Evolutionary conservation across 495 filamentous ascomycete species (phyloP).

Genomic region (Achaetomiella virescens): DNA sequence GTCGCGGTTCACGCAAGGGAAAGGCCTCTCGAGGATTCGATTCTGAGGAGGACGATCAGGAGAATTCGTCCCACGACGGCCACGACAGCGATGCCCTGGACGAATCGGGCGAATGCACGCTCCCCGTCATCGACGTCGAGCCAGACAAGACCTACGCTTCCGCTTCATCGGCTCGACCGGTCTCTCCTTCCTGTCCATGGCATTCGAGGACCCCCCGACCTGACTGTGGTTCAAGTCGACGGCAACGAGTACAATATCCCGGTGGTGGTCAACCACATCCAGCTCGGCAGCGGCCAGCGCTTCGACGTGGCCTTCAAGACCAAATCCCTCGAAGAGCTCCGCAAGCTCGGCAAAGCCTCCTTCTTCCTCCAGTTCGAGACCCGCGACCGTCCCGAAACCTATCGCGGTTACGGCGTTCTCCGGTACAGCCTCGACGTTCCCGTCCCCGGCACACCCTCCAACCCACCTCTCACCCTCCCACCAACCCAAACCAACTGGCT

Average conservation of each 20-base stretch:
- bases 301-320: conserved; percentile 48
- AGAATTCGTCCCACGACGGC: too few species aligned
- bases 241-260: conserved; percentile 50
- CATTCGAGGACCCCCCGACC: conserved; percentile 45
- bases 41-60: too few species aligned
- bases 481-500: conserved; percentile 40
- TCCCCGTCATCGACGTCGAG: conserved; percentile 48
- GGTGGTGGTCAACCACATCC: conserved; percentile 41
- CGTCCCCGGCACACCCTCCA: conserved; percentile 17
- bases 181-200: conserved; percentile 45
- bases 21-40: too few species aligned
- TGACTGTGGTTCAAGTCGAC: conserved; percentile 52
- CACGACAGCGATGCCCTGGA: neutral
- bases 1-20: neutral
- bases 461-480: conserved; percentile 36
- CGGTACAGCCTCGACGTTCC: conserved; percentile 34
- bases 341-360: conserved; percentile 33
- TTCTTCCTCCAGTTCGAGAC: conserved; percentile 53
- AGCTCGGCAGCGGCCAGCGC: conserved; percentile 50
- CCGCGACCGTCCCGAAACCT: conserved; percentile 38
- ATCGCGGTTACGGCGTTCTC: conserved; percentile 48
- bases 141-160: conserved; percentile 52
- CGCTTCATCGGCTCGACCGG: conserved; percentile 50
- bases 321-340: conserved; percentile 38
- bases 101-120: conserved; percentile 36